Base-by-base conservation (phyloP, 1,284 basidiomycete genomes). In the Ceratobasidium papillatum region DNA sequence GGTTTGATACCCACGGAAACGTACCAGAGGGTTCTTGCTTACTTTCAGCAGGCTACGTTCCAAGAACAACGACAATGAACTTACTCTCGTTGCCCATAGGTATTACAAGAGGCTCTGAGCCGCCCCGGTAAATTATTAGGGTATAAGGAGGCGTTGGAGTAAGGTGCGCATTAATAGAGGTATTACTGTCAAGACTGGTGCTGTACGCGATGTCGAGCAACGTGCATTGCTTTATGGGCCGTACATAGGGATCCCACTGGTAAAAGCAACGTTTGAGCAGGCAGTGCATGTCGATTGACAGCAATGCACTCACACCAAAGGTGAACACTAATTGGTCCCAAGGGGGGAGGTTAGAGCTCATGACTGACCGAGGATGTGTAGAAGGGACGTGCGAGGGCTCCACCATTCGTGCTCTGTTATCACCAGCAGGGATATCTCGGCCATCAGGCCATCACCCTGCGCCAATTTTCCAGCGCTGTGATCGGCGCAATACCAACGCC, bases 261-360 rank as follows among this genome's bases (percentile, higher is more conserved):
- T 17, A 30, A 11, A 17, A 25, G 32, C n/a, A 9, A 36, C 17
- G 34, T 17, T 22, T 38, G 36, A 11, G 14, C 11, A 17, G 27
- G 32, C 25, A 19, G 11, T 32, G 17, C 34, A 1, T 38, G 17
- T 36, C 27, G 2, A 9, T 19, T 14, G 49, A 19, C 9, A 25
- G 30, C 22, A 52, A 11, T 30, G 7, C n/a, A n/a, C 66, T 59
- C 38, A 71, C 66, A 8, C 14, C 34, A 34, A 71, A 71, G 30
- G 52, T 71, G 32, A 71, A 71, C 1, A 34, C 11, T 11, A 71
- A 47, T 43, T 58, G 66, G 17, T 71, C 66, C 66, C 66, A 71
- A 3, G 66, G 66, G n/a, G 66, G 66, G 25, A 71, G 43, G 19
- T 12, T 41, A 11, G 25, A 56, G 41, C 38, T 62, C 59, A 62